phyloP scores from a whole-genome alignment of 2,329 filamentous ascomycete species.

The Ophiostoma ulmi region DNA sequence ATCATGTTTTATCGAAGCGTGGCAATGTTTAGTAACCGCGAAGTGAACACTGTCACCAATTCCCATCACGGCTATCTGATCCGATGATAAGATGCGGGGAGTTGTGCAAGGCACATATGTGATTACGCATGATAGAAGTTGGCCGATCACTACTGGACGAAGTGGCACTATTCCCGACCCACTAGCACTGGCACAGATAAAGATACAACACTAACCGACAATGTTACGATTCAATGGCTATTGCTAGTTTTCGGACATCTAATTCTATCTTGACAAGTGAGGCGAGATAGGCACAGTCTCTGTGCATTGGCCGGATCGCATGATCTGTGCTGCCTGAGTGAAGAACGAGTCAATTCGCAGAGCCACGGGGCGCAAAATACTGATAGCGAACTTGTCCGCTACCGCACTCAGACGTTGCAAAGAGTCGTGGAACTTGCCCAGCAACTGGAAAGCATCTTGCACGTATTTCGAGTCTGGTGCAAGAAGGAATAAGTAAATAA shows the following conservation, averaged over 20 bases:
- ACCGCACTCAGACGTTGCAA: slow-evolving; percentile 35
- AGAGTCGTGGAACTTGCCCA: slow-evolving; percentile 37
- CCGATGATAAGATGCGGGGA: neutral
- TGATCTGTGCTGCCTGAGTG: slow-evolving; percentile 33
- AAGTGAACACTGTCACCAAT: neutral
- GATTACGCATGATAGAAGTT: neutral
- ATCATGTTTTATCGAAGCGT: neutral
- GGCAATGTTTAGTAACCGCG: neutral
- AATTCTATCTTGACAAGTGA: neutral
- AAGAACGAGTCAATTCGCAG: slow-evolving; percentile 41
- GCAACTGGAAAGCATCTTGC: slow-evolving; percentile 7
- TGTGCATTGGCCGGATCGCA: slow-evolving; percentile 16
- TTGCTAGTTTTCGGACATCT: neutral
- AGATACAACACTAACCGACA: neutral
- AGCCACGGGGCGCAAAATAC: slow-evolving; percentile 36
- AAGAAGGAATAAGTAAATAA: slow-evolving; percentile 8
- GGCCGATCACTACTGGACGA: neutral
- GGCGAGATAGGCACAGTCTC: neutral
- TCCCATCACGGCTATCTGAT: neutral
- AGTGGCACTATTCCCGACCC: neutral
- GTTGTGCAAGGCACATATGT: neutral
- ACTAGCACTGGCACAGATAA: neutral
- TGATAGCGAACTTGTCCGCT: slow-evolving; percentile 33
- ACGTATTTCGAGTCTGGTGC: neutral
- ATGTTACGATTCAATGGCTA: neutral